Evolutionary conservation across 2,329 filamentous ascomycete genomes (phyloP), one percentile per base, ranked within the genome.

Genomic region (Microsporum canis): DNA sequence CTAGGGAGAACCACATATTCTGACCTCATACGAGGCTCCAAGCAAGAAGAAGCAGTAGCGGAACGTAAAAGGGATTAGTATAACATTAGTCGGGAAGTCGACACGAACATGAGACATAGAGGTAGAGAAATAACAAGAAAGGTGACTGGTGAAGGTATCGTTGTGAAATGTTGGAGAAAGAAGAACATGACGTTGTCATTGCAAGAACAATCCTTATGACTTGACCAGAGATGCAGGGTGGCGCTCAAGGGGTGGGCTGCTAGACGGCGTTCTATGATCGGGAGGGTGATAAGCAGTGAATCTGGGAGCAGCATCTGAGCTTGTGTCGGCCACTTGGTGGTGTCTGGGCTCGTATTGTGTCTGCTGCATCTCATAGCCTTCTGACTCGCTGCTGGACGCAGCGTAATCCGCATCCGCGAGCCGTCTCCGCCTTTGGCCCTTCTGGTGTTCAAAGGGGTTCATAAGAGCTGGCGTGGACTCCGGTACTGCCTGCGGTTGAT

Each of bases 291-390:
- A 63, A n/a, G 60, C 59, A 2, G 43, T 60, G 57, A 10, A 36
- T 58, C 33, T 56, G 58, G 36, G 36, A n/a, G 39, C 47, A 62
- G 33, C 33, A 31, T 47, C 57, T 7, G 61, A 47, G 10, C 51
- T 59, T 3, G 60, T 62, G 4, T 63, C 58, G 29, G 34, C 60
- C 5, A 23, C 33, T 29, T 61, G 59, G 29, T 55, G 49, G 3
- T 47, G 41, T 55, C 51, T 55, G 12, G 60, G 55, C 5, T 39
- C 31, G 23, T 62, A 64, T n/a, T 55, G 39, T 2, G 63, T 62
- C 38, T 62, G 63, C 38, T 62, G 63, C 63, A 64, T 64, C 29
- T 64, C 63, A 39, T 59, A 62, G 17, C 39, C 61, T 17, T 60
- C 56, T 7, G 61, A 61, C n/a, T 61, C 63, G 12, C 61, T 61